Evolutionary conservation across 2,329 filamentous ascomycete species (phyloP), one percentile per base, ranked within the genome.

Genomic region (Arthrobotrys pseudoclavata): DNA sequence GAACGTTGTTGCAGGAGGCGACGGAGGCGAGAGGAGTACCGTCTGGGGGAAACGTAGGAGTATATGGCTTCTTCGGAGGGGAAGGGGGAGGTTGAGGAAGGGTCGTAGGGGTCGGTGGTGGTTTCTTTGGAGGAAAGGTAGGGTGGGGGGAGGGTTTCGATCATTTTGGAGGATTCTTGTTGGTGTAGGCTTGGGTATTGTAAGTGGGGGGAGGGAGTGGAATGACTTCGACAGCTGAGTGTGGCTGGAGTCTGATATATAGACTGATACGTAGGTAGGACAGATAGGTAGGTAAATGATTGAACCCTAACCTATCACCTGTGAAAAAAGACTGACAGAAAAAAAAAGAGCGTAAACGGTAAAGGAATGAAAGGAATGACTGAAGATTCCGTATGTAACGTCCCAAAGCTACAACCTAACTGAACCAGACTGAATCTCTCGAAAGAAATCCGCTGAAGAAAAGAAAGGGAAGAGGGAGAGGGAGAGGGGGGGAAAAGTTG

Each of bases 1-100:
- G 72, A 76, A 1, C 72, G 60, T 52, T 76, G 72, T 53, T 70
- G 72, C 0, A 76, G 60, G 18, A 76, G 72, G 15, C 72, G 72
- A 6, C 72, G 72, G 13, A 76, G 66, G 15, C 72, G 72, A 29
- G 66, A 70, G 52, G 47, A 60, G 52, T 70, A 70, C 13, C 50
- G 48, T 9, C 67, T n/a, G n/a, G n/a, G 37, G 0, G 60, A 50
- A 20, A 20, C 4, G n/a, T 5, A 31, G 31, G 13, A 37, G 71
- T 55, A 71, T 50, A 20, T 42, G n/a, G 50, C 52, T 6, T 61
- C 48, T 26, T 60, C n/a, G 12, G 37, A 40, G 37, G 42, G 57
- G 26, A 52, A 18, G 31, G 50, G 60, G 60, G n/a, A 10, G 48
- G 22, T 10, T 61, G 37, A 42, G 70, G 48, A 3, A 40, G 42